These are phyloP conservation scores for Oryza rufipogon DNA, from an alignment of 176 grass and related monocot species.

Conservation along the genomic window DNA sequence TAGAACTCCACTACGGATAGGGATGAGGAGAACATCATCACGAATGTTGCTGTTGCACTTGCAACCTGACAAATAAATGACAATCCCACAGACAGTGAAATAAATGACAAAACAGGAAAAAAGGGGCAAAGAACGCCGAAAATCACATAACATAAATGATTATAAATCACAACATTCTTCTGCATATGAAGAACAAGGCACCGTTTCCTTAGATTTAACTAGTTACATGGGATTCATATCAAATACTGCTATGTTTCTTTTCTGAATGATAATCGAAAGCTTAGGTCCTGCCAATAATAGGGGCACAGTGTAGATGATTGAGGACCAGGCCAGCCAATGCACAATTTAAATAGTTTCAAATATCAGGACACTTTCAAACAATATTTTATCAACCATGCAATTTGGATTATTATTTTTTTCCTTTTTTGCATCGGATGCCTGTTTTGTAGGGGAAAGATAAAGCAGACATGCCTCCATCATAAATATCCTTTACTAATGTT, in stretches of 20 bases:
- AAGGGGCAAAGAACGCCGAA: background rate
- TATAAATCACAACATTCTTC: background rate
- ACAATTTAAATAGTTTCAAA: background rate
- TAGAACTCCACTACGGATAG: constrained; percentile 96
- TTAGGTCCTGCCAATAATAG: background rate
- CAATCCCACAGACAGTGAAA: background rate
- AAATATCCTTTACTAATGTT: background rate
- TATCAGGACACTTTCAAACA: background rate
- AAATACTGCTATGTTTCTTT: background rate
- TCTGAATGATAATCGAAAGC: background rate
- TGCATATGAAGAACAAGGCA: background rate
- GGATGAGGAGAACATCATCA: constrained; percentile 99
- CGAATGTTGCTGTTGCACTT: constrained; percentile 96
- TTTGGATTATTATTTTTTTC: background rate
- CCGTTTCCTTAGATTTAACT: background rate
- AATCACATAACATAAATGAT: background rate
- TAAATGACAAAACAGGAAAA: background rate
- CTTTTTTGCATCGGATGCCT: background rate
- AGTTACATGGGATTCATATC: constrained; percentile 9
- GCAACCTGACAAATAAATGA: constrained; percentile 63
- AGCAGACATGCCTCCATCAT: background rate
- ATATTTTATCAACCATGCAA: background rate
- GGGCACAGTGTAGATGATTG: background rate
- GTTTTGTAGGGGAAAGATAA: background rate
- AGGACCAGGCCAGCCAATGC: constrained; percentile 1